Base-by-base conservation (phyloP, 2,329 filamentous ascomycete species). In the Exophiala xenobiotica region DNA sequence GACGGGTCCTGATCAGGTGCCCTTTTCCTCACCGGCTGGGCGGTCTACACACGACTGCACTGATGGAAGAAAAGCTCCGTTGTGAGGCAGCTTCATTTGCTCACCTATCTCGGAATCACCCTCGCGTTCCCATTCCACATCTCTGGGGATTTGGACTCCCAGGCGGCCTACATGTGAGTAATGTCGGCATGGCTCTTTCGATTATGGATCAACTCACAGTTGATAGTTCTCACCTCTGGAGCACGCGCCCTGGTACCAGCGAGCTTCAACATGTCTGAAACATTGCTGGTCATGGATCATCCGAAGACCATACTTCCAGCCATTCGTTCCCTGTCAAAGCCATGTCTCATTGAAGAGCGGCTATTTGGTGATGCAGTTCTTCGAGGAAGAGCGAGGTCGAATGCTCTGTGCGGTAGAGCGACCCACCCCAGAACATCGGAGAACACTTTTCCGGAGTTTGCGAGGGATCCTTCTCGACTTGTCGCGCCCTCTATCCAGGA, bases 151-250 rank as follows among this genome's bases (percentile, higher is more conserved):
- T 46, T 61, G 66, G 54, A 73, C 69, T 3, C 68, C 39, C 46
- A 20, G 16, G 11, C 18, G 46, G 38, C 24, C 3, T 19, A 16
- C 9, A 6, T 4, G 46, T 43, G 23, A 43, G 46, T 23, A 11
- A 27, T 7, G 1, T 8, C 20, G n/a, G n/a, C 11, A 6, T 12
- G 18, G 6, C 8, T 41, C 24, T 76, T 0, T 78, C 79, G n/a
- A 0, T 79, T 79, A 55, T 82, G 18, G 22, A 27, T 12, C 7
- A 7, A 35, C 29, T 37, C 9, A 46, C 18, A n/a, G 14, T 35
- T 46, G n/a, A 80, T 19, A 85, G 38, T 44, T 49, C 18, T 33
- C 46, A 22, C 18, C 33, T 4, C 11, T 35, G 2, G 46, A 31
- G 16, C 24, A 33, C 12, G 24, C 31, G 7, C 37, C 37, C 37